Evolutionary conservation across 495 filamentous ascomycete genomes (phyloP).

Genomic region (Oleoguttula mirabilis): DNA sequence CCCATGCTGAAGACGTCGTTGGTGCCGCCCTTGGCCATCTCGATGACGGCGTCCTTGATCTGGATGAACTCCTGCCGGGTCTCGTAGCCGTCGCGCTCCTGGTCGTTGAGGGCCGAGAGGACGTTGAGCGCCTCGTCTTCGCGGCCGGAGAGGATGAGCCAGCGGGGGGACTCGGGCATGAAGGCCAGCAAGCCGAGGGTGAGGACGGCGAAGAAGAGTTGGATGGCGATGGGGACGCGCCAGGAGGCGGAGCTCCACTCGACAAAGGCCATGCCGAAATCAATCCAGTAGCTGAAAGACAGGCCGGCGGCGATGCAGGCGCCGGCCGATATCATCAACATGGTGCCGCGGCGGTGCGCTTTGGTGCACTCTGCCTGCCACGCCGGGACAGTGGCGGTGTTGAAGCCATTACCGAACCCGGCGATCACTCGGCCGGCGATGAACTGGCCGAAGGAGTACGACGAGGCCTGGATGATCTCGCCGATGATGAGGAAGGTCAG

Average conservation of each 20-base stretch:
- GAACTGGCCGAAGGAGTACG: slow-evolving; percentile 46
- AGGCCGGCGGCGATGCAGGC: slow-evolving; percentile 61
- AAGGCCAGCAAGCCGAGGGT: slow-evolving; percentile 49
- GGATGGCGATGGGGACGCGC: slow-evolving; percentile 65
- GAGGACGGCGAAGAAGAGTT: slow-evolving; percentile 53
- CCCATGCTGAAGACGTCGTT: slow-evolving; percentile 58
- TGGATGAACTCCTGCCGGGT: slow-evolving; percentile 52
- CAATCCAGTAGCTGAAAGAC: slow-evolving; percentile 64
- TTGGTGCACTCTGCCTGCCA: slow-evolving; percentile 74
- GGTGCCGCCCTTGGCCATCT: slow-evolving; percentile 52
- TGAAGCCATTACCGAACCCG: slow-evolving; percentile 44
- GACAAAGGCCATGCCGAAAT: slow-evolving; percentile 56
- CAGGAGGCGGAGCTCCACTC: slow-evolving; percentile 52
- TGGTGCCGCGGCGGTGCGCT: slow-evolving; percentile 57
- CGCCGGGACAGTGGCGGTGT: slow-evolving; percentile 56
- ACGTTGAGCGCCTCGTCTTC: slow-evolving; percentile 56
- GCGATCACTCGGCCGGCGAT: slow-evolving; percentile 56
- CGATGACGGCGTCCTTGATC: slow-evolving; percentile 63
- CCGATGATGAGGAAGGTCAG: slow-evolving; percentile 61
- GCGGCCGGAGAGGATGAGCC: slow-evolving; percentile 57
- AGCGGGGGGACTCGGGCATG: slow-evolving; percentile 62
- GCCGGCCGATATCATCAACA: slow-evolving; percentile 65
- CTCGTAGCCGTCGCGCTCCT: slow-evolving; percentile 39
- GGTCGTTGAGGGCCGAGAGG: slow-evolving; percentile 47
- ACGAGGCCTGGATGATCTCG: slow-evolving; percentile 48